phyloP scores from a whole-genome alignment of 768 basidiomycete genomes.

The Suillus decipiens region DNA sequence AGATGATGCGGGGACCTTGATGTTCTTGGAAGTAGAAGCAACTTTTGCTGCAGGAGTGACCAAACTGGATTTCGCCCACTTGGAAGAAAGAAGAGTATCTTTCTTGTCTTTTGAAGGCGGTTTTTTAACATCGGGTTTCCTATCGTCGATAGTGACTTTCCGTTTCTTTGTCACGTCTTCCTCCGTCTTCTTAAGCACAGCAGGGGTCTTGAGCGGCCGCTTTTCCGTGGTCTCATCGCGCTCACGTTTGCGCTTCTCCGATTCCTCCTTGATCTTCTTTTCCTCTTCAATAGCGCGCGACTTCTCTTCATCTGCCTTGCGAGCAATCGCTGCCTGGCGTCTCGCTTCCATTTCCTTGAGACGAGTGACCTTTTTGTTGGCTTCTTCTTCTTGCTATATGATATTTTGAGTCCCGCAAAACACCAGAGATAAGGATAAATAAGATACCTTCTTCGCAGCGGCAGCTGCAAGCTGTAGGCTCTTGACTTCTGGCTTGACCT shows the following conservation, averaged over 20 bases:
- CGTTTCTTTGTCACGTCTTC: constrained; percentile 76
- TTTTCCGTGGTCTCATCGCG: constrained; percentile 78
- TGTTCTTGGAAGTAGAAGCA: constrained; percentile 35
- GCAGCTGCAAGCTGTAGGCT: constrained; percentile 79
- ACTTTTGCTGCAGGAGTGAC: constrained; percentile 28
- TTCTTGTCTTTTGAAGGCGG: constrained; percentile 57
- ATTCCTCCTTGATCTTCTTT: constrained; percentile 69
- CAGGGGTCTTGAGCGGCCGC: constrained; percentile 51
- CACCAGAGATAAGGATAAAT: constrained; percentile 4
- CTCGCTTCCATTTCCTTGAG: constrained; percentile 83
- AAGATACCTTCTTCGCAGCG: constrained; percentile 84
- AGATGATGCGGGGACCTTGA: constrained; percentile 34
- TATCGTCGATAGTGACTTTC: constrained; percentile 57
- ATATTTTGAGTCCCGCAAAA: constrained; percentile 11
- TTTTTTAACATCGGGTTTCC: constrained; percentile 63
- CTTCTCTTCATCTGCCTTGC: constrained; percentile 81
- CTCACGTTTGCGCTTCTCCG: constrained; percentile 79
- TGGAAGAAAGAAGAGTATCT: constrained; percentile 29
- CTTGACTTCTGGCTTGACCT: constrained; percentile 75
- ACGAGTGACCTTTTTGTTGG: constrained; percentile 73
- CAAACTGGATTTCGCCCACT: constrained; percentile 31
- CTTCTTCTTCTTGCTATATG: constrained; percentile 83
- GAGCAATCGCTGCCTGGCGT: constrained; percentile 67
- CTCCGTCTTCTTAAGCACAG: constrained; percentile 61
- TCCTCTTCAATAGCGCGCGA: constrained; percentile 64